phyloP scores from a whole-genome alignment of 768 basidiomycete genomes.

The Lentinula detonsa region DNA sequence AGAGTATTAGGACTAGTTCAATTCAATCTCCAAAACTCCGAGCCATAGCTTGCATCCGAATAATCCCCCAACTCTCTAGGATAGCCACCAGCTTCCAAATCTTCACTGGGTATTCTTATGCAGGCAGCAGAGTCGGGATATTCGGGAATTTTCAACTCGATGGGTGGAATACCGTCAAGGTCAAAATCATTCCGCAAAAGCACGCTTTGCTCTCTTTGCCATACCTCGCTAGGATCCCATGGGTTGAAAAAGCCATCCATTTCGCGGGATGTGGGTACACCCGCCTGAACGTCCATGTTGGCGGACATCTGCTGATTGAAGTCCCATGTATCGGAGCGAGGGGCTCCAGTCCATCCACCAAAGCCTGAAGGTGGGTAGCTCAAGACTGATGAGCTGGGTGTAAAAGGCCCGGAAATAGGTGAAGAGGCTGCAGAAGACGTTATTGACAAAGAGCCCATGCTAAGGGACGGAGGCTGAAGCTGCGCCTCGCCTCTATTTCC shows the following conservation, averaged over 20 bases:
- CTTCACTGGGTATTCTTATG: neutral
- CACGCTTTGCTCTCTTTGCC: slow-evolving; percentile 23
- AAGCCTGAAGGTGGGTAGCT: slow-evolving; percentile 17
- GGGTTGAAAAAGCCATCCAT: slow-evolving; percentile 22
- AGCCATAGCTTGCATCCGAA: neutral
- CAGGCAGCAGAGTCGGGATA: slow-evolving; percentile 17
- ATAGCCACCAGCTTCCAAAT: neutral
- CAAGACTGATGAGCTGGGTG: slow-evolving; percentile 32
- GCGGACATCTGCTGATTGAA: slow-evolving; percentile 24
- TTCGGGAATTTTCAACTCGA: slow-evolving; percentile 53
- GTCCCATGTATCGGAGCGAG: slow-evolving; percentile 13
- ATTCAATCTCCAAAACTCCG: neutral
- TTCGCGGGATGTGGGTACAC: slow-evolving; percentile 31
- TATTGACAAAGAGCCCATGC: slow-evolving; percentile 30
- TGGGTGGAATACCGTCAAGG: slow-evolving; percentile 55
- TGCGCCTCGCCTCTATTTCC: neutral
- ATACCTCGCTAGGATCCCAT: slow-evolving; percentile 27
- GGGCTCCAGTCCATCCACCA: slow-evolving; percentile 14
- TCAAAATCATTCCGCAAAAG: slow-evolving; percentile 64
- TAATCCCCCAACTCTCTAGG: neutral
- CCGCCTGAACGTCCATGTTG: slow-evolving; percentile 30
- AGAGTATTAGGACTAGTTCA: neutral
- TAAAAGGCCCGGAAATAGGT: slow-evolving; percentile 41
- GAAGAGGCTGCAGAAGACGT: slow-evolving; percentile 45
- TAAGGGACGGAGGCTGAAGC: slow-evolving; percentile 31